A percentile compares a stretch with the other conserved stretches of the same genome.
phyloP scores from a whole-genome alignment of 1,139 yeast genomes.

The Yamadazyma dendronema region DNA sequence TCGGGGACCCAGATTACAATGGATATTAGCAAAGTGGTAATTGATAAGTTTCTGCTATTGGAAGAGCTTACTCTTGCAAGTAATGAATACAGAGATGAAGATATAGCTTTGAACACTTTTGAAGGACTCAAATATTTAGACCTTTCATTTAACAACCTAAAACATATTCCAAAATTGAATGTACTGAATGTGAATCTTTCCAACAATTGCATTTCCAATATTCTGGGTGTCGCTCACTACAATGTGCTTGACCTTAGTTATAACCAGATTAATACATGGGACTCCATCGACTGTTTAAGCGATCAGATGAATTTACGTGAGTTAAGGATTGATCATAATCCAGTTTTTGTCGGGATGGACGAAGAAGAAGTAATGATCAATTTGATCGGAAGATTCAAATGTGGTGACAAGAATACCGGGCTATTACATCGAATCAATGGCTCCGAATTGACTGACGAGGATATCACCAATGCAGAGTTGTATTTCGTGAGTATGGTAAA shows the following conservation, averaged over 20 bases:
- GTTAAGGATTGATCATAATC: conserved; percentile 53
- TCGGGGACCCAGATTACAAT: conserved; percentile 32
- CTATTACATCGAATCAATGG: conserved; percentile 52
- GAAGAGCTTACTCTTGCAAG: conserved; percentile 45
- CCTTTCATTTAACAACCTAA: conserved; percentile 44
- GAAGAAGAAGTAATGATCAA: conserved; percentile 27
- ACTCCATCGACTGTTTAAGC: conserved; percentile 40
- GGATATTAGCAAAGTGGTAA: conserved; percentile 22
- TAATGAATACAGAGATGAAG: conserved; percentile 36
- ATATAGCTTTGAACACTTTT: too few species aligned
- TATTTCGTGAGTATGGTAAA: conserved; percentile 58
- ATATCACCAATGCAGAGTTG: conserved; percentile 64
- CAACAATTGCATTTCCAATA: conserved; percentile 22
- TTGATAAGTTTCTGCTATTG: conserved; percentile 43
- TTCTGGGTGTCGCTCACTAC: conserved; percentile 8
- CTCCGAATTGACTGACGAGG: conserved; percentile 39
- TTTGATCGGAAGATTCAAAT: conserved; percentile 49
- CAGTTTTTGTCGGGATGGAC: conserved; percentile 32
- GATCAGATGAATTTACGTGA: conserved; percentile 33
- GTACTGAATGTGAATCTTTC: conserved; percentile 20
- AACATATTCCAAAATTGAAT: conserved; percentile 26
- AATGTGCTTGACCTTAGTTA: conserved; percentile 44
- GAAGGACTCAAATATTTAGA: conserved; percentile 30
- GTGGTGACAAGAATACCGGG: conserved; percentile 12
- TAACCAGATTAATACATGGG: conserved; percentile 49